A percentile compares a stretch with the other conserved stretches of the same genome.
Conservation (phyloP, 2,329 filamentous ascomycete genomes). For the Ophiostoma fasciatum region DNA sequence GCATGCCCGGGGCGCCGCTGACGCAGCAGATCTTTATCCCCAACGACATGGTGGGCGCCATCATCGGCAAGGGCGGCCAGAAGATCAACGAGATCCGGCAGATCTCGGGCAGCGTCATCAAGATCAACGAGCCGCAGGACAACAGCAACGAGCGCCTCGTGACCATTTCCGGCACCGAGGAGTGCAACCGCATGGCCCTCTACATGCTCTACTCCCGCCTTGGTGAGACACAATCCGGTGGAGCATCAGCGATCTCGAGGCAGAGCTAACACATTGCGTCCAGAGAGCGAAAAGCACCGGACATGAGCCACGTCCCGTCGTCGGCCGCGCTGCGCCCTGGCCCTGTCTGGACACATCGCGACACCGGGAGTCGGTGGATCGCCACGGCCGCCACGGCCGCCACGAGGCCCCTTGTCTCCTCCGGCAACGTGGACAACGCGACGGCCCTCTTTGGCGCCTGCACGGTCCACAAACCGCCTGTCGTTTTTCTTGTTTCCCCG, state of each 20-base stretch:
- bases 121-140: conserved; percentile 98
- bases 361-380: too few species aligned
- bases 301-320: conserved; percentile 25
- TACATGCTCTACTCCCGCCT: conserved; percentile 98
- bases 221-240: conserved; percentile 50
- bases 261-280: conserved; percentile 6
- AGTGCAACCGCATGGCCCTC: conserved; percentile 98
- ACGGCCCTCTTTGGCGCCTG: too few species aligned
- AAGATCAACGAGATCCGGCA: conserved; percentile 99
- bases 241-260: too few species aligned
- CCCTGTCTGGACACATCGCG: too few species aligned
- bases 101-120: conserved; percentile 94
- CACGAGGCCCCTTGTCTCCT: too few species aligned
- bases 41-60: conserved; percentile 98
- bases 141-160: conserved; percentile 97
- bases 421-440: too few species aligned
- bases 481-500: too few species aligned
- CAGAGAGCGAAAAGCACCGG: conserved; percentile 66
- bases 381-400: too few species aligned
- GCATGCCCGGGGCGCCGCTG: conserved; percentile 56
- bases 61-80: conserved; percentile 94
- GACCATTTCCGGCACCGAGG: conserved; percentile 92
- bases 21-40: conserved; percentile 99
- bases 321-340: too few species aligned
- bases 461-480: too few species aligned